phyloP scores from a whole-genome alignment of 345 rosid species.

The Citrus hindsii region DNA sequence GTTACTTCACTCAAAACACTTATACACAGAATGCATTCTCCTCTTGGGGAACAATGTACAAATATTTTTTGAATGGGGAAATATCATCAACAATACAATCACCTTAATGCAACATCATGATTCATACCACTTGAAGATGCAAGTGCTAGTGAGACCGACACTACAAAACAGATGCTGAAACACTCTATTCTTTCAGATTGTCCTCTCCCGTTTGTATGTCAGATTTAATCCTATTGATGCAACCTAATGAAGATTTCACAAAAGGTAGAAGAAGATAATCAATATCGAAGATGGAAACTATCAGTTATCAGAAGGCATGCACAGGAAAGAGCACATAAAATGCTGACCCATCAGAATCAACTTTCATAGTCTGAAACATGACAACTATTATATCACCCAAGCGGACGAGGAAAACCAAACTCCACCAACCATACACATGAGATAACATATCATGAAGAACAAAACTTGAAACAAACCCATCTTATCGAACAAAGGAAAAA shows the following conservation, averaged over 20 bases:
- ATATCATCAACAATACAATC: not conserved
- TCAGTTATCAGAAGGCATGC: constrained; percentile 23
- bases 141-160: constrained; percentile 1
- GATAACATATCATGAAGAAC: not conserved
- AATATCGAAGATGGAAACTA: constrained; percentile 6
- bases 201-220: not conserved
- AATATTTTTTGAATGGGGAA: constrained; percentile 3
- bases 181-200: not conserved
- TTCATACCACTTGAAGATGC: not conserved
- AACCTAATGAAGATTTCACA: not conserved
- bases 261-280: not conserved
- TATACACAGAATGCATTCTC: constrained; percentile 13
- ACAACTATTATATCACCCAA: not conserved
- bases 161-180: not conserved
- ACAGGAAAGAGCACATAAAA: constrained; percentile 16
- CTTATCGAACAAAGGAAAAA: not conserved
- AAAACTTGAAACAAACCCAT: not conserved
- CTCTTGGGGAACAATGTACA: not conserved
- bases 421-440: constrained; percentile 9
- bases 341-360: constrained; percentile 3
- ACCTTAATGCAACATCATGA: not conserved
- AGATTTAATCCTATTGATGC: not conserved
- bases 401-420: constrained; percentile 2
- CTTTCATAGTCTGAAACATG: not conserved
- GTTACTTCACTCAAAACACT: constrained; percentile 7